Base-by-base conservation (phyloP, 257 asterid genomes). In the Schizonepeta tenuifolia region DNA sequence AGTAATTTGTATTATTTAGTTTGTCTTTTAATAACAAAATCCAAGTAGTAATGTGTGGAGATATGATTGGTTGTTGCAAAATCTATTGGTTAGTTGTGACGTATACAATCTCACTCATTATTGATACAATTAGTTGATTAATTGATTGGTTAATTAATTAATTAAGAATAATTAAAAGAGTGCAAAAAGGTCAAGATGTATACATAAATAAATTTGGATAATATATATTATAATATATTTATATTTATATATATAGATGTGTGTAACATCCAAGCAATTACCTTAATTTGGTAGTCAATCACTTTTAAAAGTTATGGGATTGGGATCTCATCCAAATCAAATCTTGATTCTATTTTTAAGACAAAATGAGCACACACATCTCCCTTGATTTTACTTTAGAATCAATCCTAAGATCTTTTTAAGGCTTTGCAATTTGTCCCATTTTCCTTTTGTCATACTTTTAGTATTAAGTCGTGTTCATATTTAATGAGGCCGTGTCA, bases 251-350 rank as follows among this genome's bases (percentile, higher is more conserved):
- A 50, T 9, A 22, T 70, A 54, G 14, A 8, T 6, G 44, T 56
- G 63, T 31, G 59, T 46, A 60, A 51, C 59, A 49, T 58, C 21
- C 26, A 67, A 72, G 69, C 43, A 69, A 71, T 76, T 58, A 43
- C 71, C 81, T 77, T 83, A 80, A 64, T 75, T 80, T 68, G 85
- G 80, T 76, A 51, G 74, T 54, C 66, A 43, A 79, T 65, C 75
- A 64, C 78, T 72, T 77, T 79, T 44, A 76, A 74, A 77, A 77
- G 82, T 74, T 77, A 47, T 73, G 46, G 58, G 75, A 33, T 77
- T 58, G 73, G 71, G 78, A 65, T 73, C 68, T 69, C 60, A n/a
- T 44, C 70, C 56, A 61, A 69, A 80, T 71, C 75, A 70, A 62
- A 20, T 54, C 63, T 73, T 62, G 80, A 77, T 75, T 61, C 49